phyloP scores from a whole-genome alignment of 805 yeast genomes.

The Suhomyces canberraensis region DNA sequence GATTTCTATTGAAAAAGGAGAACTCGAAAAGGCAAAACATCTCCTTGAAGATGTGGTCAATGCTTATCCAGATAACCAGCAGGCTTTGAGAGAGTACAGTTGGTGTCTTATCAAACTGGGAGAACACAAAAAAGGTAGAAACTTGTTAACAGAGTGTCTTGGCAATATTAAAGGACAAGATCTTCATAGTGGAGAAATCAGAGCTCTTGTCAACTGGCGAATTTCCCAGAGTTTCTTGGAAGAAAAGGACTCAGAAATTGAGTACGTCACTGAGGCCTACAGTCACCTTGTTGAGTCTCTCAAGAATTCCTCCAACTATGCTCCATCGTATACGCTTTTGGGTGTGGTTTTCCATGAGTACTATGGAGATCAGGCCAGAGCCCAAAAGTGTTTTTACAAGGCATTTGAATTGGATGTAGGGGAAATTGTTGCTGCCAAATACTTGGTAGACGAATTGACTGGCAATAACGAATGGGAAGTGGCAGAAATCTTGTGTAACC shows the following conservation, averaged over 20 bases:
- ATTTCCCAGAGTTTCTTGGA: slow-evolving; percentile 61
- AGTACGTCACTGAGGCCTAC: slow-evolving; percentile 48
- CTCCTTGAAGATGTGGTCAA: slow-evolving; percentile 51
- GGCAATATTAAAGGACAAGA: slow-evolving; percentile 47
- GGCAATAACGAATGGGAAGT: slow-evolving; percentile 73
- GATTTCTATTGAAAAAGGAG: slow-evolving; percentile 64
- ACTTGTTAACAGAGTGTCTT: slow-evolving; percentile 45
- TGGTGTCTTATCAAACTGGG: slow-evolving; percentile 72
- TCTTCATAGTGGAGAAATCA: slow-evolving; percentile 47
- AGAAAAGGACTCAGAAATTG: slow-evolving; percentile 15
- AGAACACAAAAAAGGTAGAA: slow-evolving; percentile 49
- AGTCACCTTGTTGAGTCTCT: slow-evolving; percentile 58
- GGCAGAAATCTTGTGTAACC: slow-evolving; percentile 68
- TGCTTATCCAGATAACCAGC: slow-evolving; percentile 48
- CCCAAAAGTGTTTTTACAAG: slow-evolving; percentile 81
- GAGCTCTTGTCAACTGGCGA: slow-evolving; percentile 69
- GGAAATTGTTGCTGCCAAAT: slow-evolving; percentile 71
- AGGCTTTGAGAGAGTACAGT: slow-evolving; percentile 65
- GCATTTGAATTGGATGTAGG: slow-evolving; percentile 85
- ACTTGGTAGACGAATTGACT: slow-evolving; percentile 69
- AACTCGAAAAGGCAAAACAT: slow-evolving; percentile 50
- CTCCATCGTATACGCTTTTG: slow-evolving; percentile 78
- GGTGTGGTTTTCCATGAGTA: slow-evolving; percentile 68
- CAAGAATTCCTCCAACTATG: slow-evolving; percentile 59
- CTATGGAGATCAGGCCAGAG: slow-evolving; percentile 59